Conservation (phyloP, 345 rosid species). For the Psidium guajava region DNA sequence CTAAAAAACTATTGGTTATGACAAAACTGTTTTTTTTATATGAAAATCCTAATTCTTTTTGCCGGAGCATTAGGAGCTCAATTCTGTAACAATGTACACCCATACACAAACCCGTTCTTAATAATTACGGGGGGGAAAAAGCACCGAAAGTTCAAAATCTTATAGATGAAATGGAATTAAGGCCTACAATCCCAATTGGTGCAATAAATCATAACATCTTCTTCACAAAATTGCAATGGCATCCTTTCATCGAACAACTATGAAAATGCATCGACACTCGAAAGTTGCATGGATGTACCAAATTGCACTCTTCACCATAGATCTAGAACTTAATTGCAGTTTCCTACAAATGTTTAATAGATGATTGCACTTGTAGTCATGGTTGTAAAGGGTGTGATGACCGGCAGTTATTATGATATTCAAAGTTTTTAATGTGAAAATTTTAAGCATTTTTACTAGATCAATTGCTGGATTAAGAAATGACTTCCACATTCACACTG, state of each 20-base stretch:
- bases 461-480: neutral
- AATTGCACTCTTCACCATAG: neutral
- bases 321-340: neutral
- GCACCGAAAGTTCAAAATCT: neutral
- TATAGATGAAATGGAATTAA: neutral
- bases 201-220: neutral
- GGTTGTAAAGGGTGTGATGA: neutral
- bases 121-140: neutral
- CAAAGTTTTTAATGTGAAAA: neutral
- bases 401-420: neutral
- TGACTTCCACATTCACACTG: neutral
- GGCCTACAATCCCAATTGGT: neutral
- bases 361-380: neutral
- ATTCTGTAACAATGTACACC: neutral
- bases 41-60: neutral
- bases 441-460: neutral
- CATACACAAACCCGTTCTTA: neutral
- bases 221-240: neutral
- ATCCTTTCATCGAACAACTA: neutral
- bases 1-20: neutral
- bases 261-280: fast-evolving
- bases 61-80: neutral
- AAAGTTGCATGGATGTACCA: neutral
- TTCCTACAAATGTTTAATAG: neutral
- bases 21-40: neutral